Percentiles rank a stretch among this genome's conserved stretches.
These are phyloP conservation scores for Aureobasidium sp. DNA, from an alignment of 2,329 filamentous ascomycete genomes.

Conservation along the genomic window DNA sequence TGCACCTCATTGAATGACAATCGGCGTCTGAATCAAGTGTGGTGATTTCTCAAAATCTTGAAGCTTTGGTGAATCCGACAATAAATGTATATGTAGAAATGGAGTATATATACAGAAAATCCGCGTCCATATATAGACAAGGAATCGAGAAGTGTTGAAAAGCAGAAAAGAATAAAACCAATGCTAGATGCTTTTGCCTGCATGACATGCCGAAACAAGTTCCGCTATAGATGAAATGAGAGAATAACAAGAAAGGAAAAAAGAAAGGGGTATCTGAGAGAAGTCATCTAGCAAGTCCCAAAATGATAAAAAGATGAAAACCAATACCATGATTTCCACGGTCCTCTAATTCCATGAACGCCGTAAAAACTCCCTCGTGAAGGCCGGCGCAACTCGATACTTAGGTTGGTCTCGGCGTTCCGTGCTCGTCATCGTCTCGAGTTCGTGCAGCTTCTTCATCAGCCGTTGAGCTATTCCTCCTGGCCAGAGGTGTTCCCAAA, in stretches of 20 bases:
- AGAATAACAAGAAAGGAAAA: background rate
- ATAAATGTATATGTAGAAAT: background rate
- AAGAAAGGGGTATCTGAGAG: constrained; percentile 9
- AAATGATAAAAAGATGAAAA: background rate
- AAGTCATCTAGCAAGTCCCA: constrained; percentile 7
- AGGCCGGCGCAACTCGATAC: background rate
- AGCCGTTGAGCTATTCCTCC: background rate
- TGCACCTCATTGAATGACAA: too few species aligned
- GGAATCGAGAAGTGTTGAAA: background rate
- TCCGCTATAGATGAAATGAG: background rate
- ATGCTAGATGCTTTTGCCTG: background rate
- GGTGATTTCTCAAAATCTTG: too few species aligned
- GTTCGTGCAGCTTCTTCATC: background rate
- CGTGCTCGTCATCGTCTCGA: background rate
- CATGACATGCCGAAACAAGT: background rate
- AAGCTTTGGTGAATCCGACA: background rate
- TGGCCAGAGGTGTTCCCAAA: background rate
- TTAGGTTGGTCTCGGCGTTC: background rate
- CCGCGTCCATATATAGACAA: background rate
- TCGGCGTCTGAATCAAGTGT: too few species aligned
- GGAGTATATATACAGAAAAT: background rate
- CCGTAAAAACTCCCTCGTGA: background rate
- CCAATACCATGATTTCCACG: background rate
- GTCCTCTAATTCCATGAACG: background rate
- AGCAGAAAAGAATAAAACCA: background rate